These are phyloP conservation scores for Botryotinia calthae DNA, from an alignment of 2,329 filamentous ascomycete species.

Conservation along the genomic window DNA sequence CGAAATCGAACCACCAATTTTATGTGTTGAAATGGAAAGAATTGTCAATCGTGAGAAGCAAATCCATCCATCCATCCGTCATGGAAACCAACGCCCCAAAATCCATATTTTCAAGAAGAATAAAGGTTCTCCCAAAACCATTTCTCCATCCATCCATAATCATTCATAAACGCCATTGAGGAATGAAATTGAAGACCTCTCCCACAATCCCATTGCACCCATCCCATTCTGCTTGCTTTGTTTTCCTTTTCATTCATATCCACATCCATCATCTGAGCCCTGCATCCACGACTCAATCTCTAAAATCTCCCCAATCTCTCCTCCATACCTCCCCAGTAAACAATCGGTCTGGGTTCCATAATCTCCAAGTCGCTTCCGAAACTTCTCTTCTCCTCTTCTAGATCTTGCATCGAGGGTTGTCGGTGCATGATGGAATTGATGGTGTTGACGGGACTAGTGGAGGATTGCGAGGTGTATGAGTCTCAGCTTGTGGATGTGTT, in stretches of 20 bases:
- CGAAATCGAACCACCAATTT: not conserved
- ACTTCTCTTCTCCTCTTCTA: constrained; percentile 55
- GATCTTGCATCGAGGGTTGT: constrained; percentile 55
- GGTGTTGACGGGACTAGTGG: constrained; percentile 43
- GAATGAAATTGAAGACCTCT: constrained; percentile 17
- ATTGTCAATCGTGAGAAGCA: not conserved
- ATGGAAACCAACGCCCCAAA: constrained; percentile 3
- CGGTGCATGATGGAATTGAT: constrained; percentile 59
- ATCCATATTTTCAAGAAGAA: not conserved
- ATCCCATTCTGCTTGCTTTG: not conserved
- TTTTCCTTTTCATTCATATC: not conserved
- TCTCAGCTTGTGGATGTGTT: constrained; percentile 33
- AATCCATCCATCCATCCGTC: not conserved
- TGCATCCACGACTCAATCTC: too few relatives aligned
- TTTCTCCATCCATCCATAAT: constrained; percentile 1
- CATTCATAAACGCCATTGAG: constrained; percentile 6
- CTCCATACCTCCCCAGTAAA: constrained; percentile 63
- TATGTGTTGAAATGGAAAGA: not conserved
- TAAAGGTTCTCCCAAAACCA: not conserved
- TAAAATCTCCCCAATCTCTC: constrained; percentile 33
- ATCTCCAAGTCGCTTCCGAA: constrained; percentile 54
- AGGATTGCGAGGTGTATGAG: constrained; percentile 47
- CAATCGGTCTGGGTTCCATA: constrained; percentile 60
- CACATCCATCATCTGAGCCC: not conserved
- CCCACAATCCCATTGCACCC: constrained; percentile 17